Evolutionary conservation across 1,284 basidiomycete species (phyloP).

Genomic region (Ceratobasidium sp.): DNA sequence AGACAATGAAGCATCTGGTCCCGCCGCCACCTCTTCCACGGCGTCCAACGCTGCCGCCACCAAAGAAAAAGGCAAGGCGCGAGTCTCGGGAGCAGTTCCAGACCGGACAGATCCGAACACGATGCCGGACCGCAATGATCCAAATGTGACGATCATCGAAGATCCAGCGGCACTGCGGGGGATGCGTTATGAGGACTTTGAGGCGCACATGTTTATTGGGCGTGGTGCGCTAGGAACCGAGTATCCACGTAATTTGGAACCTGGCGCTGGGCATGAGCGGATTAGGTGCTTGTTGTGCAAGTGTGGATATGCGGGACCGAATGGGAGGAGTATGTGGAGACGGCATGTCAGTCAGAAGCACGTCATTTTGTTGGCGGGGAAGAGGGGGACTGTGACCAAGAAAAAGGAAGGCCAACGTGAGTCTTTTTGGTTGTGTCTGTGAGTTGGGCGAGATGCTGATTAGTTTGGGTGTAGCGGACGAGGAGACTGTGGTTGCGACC

Average conservation of each 20-base stretch:
- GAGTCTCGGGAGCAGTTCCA: conserved; percentile 4
- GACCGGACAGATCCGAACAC: conserved; percentile 40
- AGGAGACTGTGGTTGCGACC: conserved; percentile 35
- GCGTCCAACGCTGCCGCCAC: conserved; percentile 4
- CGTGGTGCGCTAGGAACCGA: conserved; percentile 44
- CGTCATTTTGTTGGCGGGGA: conserved; percentile 40
- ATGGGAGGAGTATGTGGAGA: conserved; percentile 50
- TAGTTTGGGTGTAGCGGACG: conserved; percentile 22
- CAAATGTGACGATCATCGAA: conserved; percentile 36
- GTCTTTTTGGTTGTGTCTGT: background rate
- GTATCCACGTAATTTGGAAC: conserved; percentile 49
- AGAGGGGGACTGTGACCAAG: conserved; percentile 40
- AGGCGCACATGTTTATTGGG: conserved; percentile 45
- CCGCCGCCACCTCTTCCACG: background rate
- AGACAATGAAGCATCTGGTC: background rate
- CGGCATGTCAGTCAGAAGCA: conserved; percentile 50
- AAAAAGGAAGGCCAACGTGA: conserved; percentile 38
- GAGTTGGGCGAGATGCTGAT: background rate
- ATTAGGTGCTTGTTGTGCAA: conserved; percentile 49
- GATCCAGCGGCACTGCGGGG: conserved; percentile 27
- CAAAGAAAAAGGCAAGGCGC: conserved; percentile 41
- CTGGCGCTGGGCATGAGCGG: conserved; percentile 46
- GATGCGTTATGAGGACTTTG: conserved; percentile 46
- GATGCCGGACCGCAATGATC: conserved; percentile 41
- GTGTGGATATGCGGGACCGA: conserved; percentile 48